Evolutionary conservation across 306 rosid genomes (phyloP), one percentile per base, ranked within the genome.

Genomic region (Abrus precatorius): DNA sequence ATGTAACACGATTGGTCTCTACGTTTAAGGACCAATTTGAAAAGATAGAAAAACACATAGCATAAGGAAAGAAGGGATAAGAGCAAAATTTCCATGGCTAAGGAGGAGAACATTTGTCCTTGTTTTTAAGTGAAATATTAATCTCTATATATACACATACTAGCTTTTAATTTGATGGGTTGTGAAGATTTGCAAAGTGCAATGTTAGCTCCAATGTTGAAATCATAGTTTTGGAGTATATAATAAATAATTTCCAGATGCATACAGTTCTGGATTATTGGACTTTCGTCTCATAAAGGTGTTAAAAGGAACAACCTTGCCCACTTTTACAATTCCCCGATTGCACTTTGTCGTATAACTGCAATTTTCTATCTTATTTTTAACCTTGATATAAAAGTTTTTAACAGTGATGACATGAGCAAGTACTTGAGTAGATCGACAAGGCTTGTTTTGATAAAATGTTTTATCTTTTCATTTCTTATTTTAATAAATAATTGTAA

Each of bases 1-100:
- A 87, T 38, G 45, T 84, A 90, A 68, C 91, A 90, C 55, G 44
- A 28, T 43, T 76, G 84, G 29, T 67, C 79, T 79, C 86, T 80
- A 48, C 64, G 60, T 77, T 65, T 72, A 41, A 83, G 72, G 66
- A 76, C 5, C 9, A 48, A 7, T 36, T 72, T 84, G 6, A 27
- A 53, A 29, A 87, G 38, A 70, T 34, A 28, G 67, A 72, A 64
- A 28, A 87, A 40, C 9, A 40, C 41, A 72, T 11, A 80, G 47
- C 68, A 63, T 13, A 87, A 75, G 36, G 80, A 1, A 0, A 40
- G 32, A 0, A 90, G 76, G 75, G 50, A 79, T 2, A 57, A 48
- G 20, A 72, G 27, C 62, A 85, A 47, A 43, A 85, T n/a, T 77
- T 60, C 88, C 88, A 87, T 87, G 72, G 73, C 78, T 43, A n/a